Base-by-base conservation (phyloP, 164 flowering plant genomes). In the Magnolia sinica region DNA sequence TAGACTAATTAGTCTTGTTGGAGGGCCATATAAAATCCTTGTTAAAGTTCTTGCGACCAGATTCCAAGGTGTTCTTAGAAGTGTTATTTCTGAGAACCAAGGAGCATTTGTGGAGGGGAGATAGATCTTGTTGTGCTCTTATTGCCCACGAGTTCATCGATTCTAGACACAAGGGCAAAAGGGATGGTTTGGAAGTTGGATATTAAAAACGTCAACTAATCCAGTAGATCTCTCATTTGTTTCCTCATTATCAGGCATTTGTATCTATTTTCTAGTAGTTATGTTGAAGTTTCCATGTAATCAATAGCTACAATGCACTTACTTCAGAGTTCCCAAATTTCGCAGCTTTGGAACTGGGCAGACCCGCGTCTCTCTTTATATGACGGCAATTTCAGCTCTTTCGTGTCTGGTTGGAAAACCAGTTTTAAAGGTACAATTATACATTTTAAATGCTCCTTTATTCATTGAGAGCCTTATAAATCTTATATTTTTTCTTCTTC, bases 311-410 rank as follows among this genome's bases (percentile, higher is more conserved):
- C 50, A 20, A 7, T 68, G 31, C 50, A 55, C 71, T 68, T 45
- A 76, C 23, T 61, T 22, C 49, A 50, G 55, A 63, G 31, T 61
- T 70, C 3, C 37, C 50, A 58, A 69, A 4, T 70, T 82, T 73
- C 84, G 84, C 90, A 93, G 99, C 89, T 93, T 96, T 79, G 82
- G 79, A 50, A 93, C 99, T 37, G 96, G 89, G 70, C 98, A 93
- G 81, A 84, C 89, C 80, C 88, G 79, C 73, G 90, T 93, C 50
- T 75, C 91, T 59, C 92, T 96, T 51, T 92, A 92, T 75, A 84
- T 95, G 89, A 93, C 99, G 77, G 93, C 98, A 66, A 77, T 92
- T 82, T 88, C 96, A 73, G 85, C 98, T 45, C 86, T 84, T 77
- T 91, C 97, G 20, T 76, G 76, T 23, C 86, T 89, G 82, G 95